phyloP scores from a whole-genome alignment of 257 asterid species.

The Ligustrum vulgare region DNA sequence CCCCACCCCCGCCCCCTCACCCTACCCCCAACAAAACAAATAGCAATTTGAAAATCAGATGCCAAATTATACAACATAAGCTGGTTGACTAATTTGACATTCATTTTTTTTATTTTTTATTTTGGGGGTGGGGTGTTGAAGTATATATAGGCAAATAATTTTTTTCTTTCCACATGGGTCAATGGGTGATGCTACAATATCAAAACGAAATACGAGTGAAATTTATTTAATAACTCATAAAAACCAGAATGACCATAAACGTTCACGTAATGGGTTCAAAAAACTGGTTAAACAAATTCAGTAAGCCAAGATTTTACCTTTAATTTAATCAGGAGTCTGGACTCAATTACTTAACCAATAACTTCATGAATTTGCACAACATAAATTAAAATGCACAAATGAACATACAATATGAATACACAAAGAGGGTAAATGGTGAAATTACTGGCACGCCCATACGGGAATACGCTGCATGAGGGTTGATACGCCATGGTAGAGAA shows the following conservation, averaged over 20 bases:
- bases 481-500: conserved; percentile 73
- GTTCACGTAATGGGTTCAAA: not conserved
- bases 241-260: not conserved
- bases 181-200: too few relatives aligned
- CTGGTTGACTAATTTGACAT: too few relatives aligned
- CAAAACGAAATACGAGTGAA: too few relatives aligned
- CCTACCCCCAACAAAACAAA: not conserved
- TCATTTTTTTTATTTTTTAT: too few relatives aligned
- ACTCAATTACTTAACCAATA: not conserved
- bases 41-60: too few relatives aligned
- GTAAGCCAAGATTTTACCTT: not conserved
- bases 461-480: conserved; percentile 63
- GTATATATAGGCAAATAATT: too few relatives aligned
- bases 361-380: not conserved
- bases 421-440: conserved; percentile 8
- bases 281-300: not conserved
- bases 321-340: not conserved
- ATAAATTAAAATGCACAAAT: not conserved
- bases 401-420: not conserved
- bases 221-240: too few relatives aligned
- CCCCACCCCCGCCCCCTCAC: not conserved
- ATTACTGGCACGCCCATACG: conserved; percentile 86
- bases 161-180: too few relatives aligned
- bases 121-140: too few relatives aligned
- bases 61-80: too few relatives aligned